Percentiles rank a stretch among this genome's conserved stretches.
phyloP scores from a whole-genome alignment of 345 rosid genomes.

The Erucastrum elatum region DNA sequence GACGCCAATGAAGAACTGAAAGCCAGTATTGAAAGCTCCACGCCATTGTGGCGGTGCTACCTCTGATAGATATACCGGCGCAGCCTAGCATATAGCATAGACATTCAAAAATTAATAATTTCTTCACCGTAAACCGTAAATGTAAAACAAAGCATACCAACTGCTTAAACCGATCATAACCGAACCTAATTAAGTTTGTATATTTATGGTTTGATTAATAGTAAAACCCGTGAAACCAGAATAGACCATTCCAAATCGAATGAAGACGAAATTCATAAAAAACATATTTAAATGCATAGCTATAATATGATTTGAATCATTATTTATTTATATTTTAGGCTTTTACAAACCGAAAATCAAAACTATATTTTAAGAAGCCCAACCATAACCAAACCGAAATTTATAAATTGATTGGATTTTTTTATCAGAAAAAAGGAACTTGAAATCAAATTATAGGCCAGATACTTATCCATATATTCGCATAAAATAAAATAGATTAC shows the following conservation, averaged over 20 bases:
- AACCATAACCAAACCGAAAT: neutral
- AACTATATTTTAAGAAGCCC: neutral
- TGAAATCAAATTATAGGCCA: neutral
- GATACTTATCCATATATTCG: neutral
- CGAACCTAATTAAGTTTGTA: neutral
- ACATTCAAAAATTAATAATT: neutral
- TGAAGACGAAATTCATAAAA: neutral
- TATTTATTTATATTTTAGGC: neutral
- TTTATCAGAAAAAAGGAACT: neutral
- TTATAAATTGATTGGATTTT: neutral
- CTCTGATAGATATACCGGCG: conserved; percentile 83
- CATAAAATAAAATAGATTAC: neutral
- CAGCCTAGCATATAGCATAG: conserved; percentile 48
- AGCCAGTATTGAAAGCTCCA: conserved; percentile 77
- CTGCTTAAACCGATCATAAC: neutral
- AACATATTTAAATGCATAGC: neutral
- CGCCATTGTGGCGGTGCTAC: conserved; percentile 89
- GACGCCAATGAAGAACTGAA: conserved; percentile 69
- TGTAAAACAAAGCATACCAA: neutral
- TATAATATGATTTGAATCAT: neutral
- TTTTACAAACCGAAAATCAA: neutral
- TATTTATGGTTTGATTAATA: neutral
- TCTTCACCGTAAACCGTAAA: neutral
- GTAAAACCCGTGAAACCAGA: neutral
- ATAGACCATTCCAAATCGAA: neutral